phyloP scores from a whole-genome alignment of 1,139 yeast species.

The Suhomyces maxii region DNA sequence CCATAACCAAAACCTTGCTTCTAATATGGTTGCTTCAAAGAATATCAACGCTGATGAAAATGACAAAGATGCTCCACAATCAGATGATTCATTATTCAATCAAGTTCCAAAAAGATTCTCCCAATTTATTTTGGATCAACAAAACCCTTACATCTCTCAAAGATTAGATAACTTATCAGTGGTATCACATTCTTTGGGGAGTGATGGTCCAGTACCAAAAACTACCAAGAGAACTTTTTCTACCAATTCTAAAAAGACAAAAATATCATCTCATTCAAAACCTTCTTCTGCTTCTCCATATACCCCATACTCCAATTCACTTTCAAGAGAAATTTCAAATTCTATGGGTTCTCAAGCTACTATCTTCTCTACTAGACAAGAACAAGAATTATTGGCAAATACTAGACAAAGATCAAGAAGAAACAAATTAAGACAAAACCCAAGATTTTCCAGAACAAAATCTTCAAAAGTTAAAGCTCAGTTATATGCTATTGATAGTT shows the following conservation, averaged over 20 bases:
- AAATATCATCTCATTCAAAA: constrained; percentile 7
- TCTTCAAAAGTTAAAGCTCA: constrained; percentile 15
- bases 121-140: constrained; percentile 43
- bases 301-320: constrained; percentile 8
- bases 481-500: constrained; percentile 14
- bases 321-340: constrained; percentile 31
- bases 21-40: too few relatives aligned
- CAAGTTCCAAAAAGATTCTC: constrained; percentile 47
- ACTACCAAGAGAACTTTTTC: constrained; percentile 8
- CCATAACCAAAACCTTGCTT: too few relatives aligned
- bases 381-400: constrained; percentile 4
- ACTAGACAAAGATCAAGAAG: constrained; percentile 2
- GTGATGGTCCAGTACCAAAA: constrained; percentile 16
- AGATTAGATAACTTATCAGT: constrained; percentile 28
- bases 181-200: constrained; percentile 25
- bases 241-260: constrained; percentile 8
- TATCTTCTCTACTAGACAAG: constrained; percentile 42
- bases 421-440: constrained; percentile 1
- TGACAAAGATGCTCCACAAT: background rate
- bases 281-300: constrained; percentile 7
- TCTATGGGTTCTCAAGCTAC: constrained; percentile 50
- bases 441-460: constrained; percentile 7
- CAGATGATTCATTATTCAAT: constrained; percentile 18
- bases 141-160: constrained; percentile 28
- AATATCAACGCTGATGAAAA: too few relatives aligned